Percentiles rank a stretch among this genome's conserved stretches.
phyloP scores from a whole-genome alignment of 306 rosid genomes.

The Trifolium dubium region DNA sequence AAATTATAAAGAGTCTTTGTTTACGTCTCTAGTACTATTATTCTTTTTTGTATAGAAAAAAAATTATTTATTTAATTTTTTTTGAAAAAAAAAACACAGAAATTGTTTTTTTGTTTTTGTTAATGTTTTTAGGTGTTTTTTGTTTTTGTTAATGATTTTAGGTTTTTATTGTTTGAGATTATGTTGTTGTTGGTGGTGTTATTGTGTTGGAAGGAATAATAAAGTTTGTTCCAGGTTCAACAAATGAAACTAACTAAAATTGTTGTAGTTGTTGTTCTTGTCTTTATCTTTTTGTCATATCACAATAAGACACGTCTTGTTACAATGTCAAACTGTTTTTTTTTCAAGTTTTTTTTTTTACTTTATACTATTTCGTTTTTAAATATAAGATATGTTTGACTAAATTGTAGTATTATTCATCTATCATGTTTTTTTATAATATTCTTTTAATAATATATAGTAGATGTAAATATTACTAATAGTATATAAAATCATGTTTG shows the following conservation, averaged over 20 bases:
- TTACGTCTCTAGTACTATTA: constrained; percentile 55
- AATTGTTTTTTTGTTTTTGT: not conserved
- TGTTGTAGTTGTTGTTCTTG: not conserved
- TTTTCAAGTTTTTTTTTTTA: too few relatives aligned
- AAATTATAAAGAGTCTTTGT: constrained; percentile 30
- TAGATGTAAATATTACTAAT: too few relatives aligned
- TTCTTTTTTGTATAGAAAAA: not conserved
- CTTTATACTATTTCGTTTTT: too few relatives aligned
- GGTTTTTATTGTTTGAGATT: not conserved
- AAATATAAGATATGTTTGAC: too few relatives aligned
- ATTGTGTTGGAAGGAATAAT: constrained; percentile 3
- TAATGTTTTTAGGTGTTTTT: not conserved
- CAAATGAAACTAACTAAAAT: not conserved
- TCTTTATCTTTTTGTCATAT: not conserved
- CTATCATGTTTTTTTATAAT: too few relatives aligned
- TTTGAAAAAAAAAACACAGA: too few relatives aligned
- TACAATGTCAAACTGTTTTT: too few relatives aligned
- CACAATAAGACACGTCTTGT: too few relatives aligned
- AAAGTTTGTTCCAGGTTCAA: not conserved
- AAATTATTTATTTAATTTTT: too few relatives aligned
- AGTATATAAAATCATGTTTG: too few relatives aligned
- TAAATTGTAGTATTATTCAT: too few relatives aligned
- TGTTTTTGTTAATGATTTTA: not conserved
- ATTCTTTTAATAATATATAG: too few relatives aligned
- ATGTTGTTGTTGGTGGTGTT: not conserved